phyloP scores from a whole-genome alignment of 2,329 filamentous ascomycete species.

The Arthrobotrys entomopaga region DNA sequence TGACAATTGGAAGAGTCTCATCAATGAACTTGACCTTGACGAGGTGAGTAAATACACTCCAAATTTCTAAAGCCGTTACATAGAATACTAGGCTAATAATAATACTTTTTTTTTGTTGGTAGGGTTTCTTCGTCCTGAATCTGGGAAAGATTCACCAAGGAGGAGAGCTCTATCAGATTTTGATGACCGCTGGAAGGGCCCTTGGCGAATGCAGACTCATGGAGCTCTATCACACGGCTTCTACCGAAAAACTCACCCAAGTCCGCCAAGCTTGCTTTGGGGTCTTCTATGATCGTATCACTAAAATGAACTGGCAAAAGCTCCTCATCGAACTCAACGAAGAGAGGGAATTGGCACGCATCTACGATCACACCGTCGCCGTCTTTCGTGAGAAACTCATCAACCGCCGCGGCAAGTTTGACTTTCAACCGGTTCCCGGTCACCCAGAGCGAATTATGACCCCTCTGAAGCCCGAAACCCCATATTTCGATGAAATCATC shows the following conservation, averaged over 20 bases:
- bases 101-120: not conserved
- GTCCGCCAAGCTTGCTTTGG: conserved; percentile 25
- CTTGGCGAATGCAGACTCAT: conserved; percentile 32
- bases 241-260: not conserved
- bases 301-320: conserved; percentile 20
- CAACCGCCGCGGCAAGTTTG: conserved; percentile 1
- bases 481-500: conserved; percentile 46
- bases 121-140: conserved; percentile 45
- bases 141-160: conserved; percentile 34
- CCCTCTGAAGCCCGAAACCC: conserved; percentile 30
- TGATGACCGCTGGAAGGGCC: conserved; percentile 17
- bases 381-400: conserved; percentile 8
- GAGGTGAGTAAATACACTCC: conserved; percentile 16
- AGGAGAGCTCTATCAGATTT: conserved; percentile 44
- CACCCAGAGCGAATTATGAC: not conserved
- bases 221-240: conserved; percentile 12
- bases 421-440: not conserved
- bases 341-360: not conserved
- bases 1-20: conserved; percentile 32
- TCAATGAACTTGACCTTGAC: conserved; percentile 42
- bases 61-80: not conserved
- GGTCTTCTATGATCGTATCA: not conserved
- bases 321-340: conserved; percentile 9
- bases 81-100: not conserved
- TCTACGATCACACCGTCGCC: conserved; percentile 2